phyloP scores from a whole-genome alignment of 1,284 basidiomycete genomes.

The Leccinum pachyderme region DNA sequence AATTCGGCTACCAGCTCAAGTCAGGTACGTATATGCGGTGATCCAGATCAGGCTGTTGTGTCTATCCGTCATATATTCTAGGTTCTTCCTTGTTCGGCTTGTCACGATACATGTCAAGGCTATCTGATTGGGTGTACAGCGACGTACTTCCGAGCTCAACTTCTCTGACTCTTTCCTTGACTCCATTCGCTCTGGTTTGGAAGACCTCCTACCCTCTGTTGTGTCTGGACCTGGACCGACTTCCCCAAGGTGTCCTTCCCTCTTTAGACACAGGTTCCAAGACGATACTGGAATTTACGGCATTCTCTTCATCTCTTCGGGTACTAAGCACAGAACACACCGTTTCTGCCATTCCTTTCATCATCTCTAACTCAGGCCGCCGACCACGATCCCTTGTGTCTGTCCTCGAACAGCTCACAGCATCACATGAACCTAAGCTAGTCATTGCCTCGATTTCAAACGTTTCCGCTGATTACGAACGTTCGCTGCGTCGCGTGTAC shows the following conservation, averaged over 20 bases:
- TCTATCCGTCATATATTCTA: background rate
- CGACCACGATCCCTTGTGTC: slow-evolving; percentile 23
- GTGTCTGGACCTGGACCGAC: slow-evolving; percentile 32
- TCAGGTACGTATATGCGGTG: slow-evolving; percentile 23
- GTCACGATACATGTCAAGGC: background rate
- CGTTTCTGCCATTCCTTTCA: slow-evolving; percentile 29
- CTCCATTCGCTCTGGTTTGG: slow-evolving; percentile 4
- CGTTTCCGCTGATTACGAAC: slow-evolving; percentile 40
- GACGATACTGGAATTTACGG: slow-evolving; percentile 27
- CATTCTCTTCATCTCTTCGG: slow-evolving; percentile 26
- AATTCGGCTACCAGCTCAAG: slow-evolving; percentile 12
- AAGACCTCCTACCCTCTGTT: slow-evolving; percentile 9
- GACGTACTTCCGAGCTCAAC: background rate
- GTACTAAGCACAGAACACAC: slow-evolving; percentile 20
- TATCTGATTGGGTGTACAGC: slow-evolving; percentile 3
- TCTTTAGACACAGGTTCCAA: slow-evolving; percentile 11
- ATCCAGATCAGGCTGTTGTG: background rate
- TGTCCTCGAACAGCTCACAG: slow-evolving; percentile 22
- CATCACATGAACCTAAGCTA: slow-evolving; percentile 35
- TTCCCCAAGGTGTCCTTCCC: slow-evolving; percentile 9
- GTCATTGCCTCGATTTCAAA: slow-evolving; percentile 42
- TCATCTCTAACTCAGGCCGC: slow-evolving; percentile 18
- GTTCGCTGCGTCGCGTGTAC: slow-evolving; percentile 25
- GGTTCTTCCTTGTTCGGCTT: background rate
- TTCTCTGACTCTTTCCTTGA: background rate